A percentile compares a stretch with the other conserved stretches of the same genome.
These are phyloP conservation scores for Phytophthora crassamura DNA, from an alignment of 352 stramenopile species.

Conservation along the genomic window DNA sequence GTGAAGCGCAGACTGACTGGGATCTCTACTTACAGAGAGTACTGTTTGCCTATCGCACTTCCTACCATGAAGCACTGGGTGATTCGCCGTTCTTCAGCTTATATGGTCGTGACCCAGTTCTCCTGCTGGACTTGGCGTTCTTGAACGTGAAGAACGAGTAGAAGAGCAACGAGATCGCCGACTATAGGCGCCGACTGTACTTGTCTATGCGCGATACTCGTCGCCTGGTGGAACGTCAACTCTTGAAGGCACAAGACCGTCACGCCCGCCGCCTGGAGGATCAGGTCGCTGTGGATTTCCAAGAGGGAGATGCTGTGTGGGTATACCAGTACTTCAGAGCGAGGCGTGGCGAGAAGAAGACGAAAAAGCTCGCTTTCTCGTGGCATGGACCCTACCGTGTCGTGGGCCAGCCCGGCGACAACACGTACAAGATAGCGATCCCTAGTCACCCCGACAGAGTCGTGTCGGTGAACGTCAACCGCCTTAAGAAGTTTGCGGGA, in stretches of 20 bases:
- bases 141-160: neutral
- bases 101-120: neutral
- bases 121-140: conserved; percentile 2
- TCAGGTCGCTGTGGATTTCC: neutral
- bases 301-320: neutral
- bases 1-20: conserved; percentile 1
- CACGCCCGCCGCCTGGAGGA: neutral
- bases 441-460: neutral
- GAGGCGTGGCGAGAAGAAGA: neutral
- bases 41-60: neutral
- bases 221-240: neutral
- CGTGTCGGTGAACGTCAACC: conserved; percentile 7
- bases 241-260: neutral
- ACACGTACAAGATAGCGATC: neutral
- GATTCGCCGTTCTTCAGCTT: conserved; percentile 6
- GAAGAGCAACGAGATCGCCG: conserved; percentile 1
- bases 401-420: neutral
- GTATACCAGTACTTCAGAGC: conserved; percentile 1
- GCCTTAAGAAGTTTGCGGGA: neutral
- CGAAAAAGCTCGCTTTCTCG: conserved; percentile 6
- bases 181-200: neutral
- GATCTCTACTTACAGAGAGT: neutral
- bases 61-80: neutral
- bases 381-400: neutral
- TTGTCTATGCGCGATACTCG: neutral